Percentiles rank a stretch among this genome's conserved stretches.
Conservation (phyloP, 2,329 filamentous ascomycete species). For the Aphanocladium album region DNA sequence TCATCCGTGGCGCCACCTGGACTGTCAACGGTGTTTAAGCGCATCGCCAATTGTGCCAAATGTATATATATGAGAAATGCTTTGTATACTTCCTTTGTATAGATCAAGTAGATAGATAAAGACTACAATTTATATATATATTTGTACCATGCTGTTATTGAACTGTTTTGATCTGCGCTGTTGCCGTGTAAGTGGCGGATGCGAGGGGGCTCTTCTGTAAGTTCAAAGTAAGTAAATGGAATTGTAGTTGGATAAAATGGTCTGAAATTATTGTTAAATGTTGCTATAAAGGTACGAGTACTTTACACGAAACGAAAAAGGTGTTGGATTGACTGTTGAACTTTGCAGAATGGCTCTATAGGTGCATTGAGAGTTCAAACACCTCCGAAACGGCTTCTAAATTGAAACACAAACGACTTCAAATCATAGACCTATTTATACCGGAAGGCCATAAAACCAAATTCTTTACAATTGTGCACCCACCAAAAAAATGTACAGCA, state of each 20-base stretch:
- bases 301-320: too few relatives aligned
- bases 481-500: slow-evolving; percentile 2
- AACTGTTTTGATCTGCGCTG: background rate
- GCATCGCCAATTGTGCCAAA: background rate
- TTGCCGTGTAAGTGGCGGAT: background rate
- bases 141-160: background rate
- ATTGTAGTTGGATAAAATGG: too few relatives aligned
- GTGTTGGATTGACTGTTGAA: too few relatives aligned
- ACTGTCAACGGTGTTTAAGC: slow-evolving; percentile 4
- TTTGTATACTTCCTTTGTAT: background rate
- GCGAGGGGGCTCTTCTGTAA: too few relatives aligned
- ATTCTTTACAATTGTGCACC: background rate
- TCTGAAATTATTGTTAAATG: too few relatives aligned
- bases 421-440: background rate
- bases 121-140: background rate
- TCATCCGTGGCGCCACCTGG: slow-evolving; percentile 11
- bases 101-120: background rate
- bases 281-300: too few relatives aligned
- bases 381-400: too few relatives aligned
- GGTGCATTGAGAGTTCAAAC: too few relatives aligned
- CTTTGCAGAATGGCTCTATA: too few relatives aligned
- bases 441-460: background rate
- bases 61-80: background rate
- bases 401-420: too few relatives aligned
- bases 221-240: too few relatives aligned